phyloP scores from a whole-genome alignment of 2,329 filamentous ascomycete species.

The Beauveria sp. region DNA sequence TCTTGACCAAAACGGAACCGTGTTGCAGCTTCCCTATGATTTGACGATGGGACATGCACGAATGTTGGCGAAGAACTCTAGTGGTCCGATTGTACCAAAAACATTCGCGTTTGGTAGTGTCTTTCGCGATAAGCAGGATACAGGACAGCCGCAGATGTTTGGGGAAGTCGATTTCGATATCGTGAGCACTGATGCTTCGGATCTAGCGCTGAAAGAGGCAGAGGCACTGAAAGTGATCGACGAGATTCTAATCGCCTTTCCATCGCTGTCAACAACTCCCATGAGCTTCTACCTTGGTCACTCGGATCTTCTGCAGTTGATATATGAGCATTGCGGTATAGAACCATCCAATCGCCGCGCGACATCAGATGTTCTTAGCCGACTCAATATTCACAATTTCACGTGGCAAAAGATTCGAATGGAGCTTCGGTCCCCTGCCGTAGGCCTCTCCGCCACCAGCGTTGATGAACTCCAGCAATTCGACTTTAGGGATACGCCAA shows the following conservation, averaged over 20 bases:
- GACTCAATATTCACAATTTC: conserved; percentile 72
- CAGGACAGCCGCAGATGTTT: conserved; percentile 73
- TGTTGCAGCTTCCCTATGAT: conserved; percentile 91
- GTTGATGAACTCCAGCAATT: conserved; percentile 86
- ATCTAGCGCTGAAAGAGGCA: conserved; percentile 83
- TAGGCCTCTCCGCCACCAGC: conserved; percentile 81
- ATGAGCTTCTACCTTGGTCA: conserved; percentile 93
- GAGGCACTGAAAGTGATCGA: conserved; percentile 92
- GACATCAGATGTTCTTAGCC: conserved; percentile 78
- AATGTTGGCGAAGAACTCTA: conserved; percentile 64
- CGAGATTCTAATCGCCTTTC: conserved; percentile 77
- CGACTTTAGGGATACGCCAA: conserved; percentile 67
- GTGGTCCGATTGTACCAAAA: conserved; percentile 57
- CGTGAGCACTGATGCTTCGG: conserved; percentile 71
- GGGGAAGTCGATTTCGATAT: conserved; percentile 96
- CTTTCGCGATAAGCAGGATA: conserved; percentile 70
- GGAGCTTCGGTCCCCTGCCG: conserved; percentile 71
- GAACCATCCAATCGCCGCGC: conserved; percentile 57
- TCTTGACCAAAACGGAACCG: conserved; percentile 74
- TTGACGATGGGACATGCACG: conserved; percentile 84
- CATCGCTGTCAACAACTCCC: conserved; percentile 58
- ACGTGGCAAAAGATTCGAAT: conserved; percentile 78
- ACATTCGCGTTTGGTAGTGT: conserved; percentile 84
- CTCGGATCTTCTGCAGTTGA: conserved; percentile 72
- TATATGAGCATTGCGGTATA: conserved; percentile 87